Evolutionary conservation across 305 asterid genomes (phyloP).

Genomic region (Fraxinus sp.): DNA sequence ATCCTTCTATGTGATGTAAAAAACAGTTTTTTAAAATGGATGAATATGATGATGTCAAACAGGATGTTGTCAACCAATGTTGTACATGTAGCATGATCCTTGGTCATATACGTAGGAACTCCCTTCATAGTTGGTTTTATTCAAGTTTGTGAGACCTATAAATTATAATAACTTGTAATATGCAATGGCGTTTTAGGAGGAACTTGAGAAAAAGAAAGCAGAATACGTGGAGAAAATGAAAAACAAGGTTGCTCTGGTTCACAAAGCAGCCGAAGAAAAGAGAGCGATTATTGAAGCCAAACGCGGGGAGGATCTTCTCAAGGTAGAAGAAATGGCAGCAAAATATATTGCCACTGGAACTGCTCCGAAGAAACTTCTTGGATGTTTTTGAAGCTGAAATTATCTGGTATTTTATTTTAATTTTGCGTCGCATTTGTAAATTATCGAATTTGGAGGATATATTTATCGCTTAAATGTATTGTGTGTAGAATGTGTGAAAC

Average conservation of each 20-base stretch:
- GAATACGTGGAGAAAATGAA: conserved; percentile 52
- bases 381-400: conserved; percentile 40
- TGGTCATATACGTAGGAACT: not conserved
- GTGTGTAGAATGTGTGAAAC: conserved; percentile 17
- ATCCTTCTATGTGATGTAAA: no score
- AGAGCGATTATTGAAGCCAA: conserved; percentile 43
- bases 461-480: conserved; percentile 23
- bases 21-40: no score
- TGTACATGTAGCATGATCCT: no score
- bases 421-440: conserved; percentile 25
- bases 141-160: not conserved
- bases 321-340: conserved; percentile 49
- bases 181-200: conserved; percentile 37
- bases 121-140: not conserved
- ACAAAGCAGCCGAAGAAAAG: conserved; percentile 51
- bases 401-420: conserved; percentile 4
- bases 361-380: conserved; percentile 38
- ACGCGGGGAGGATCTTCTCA: conserved; percentile 33
- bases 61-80: no score
- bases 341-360: conserved; percentile 38
- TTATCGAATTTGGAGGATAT: not conserved
- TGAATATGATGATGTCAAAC: no score
- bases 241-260: conserved; percentile 48
- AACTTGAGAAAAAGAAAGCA: conserved; percentile 47
- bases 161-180: not conserved